Base-by-base conservation (phyloP, 2,329 filamentous ascomycete genomes). In the Pseudogymnoascus sp. region DNA sequence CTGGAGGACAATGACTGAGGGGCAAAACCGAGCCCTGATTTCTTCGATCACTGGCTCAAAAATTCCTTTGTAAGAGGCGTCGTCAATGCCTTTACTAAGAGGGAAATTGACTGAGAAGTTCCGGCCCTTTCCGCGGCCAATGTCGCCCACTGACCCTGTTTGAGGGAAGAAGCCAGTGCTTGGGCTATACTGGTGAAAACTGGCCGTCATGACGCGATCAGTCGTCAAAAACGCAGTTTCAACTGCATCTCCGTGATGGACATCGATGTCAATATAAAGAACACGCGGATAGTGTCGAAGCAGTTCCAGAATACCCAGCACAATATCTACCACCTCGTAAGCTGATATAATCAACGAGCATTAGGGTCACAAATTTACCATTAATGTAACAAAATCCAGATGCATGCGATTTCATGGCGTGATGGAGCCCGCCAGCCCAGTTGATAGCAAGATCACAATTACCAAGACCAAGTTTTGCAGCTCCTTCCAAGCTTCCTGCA, bases 361-460 rank as follows among this genome's bases (percentile, higher is more conserved):
- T 29, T 59, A 21, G 33, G 37, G 29, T 12, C 35, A 14, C 35
- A n/a, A 3, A 80, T 77, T 80, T 85, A 84, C 90, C 93, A 74
- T 99, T 99, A 69, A 97, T 91, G 74, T 99, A 99, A 80, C 94
- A 99, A 79, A 99, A 99, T 35, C 94, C 94, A 69, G 89, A 93
- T 64, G 94, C 94, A 77, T 97, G 91, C 67, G 89, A 90, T 77
- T 97, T 97, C 76, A 97, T 97, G 43, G 94, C 94, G 74, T 99
- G 94, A 75, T 99, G 94, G 58, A 99, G 84, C 21, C 94, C 94
- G 59, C 94, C 94, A 49, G 92, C 93, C 94, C 94, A 99, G 76
- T 97, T 97, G 74, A 99, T 90, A 19, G 94, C 94, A 70, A 99
- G 96, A 74, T 97, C 91, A 72, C 92, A 94, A 76, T 97, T 94